Base-by-base conservation (phyloP, 2,329 filamentous ascomycete genomes). In the Sarocladium brachiariae region DNA sequence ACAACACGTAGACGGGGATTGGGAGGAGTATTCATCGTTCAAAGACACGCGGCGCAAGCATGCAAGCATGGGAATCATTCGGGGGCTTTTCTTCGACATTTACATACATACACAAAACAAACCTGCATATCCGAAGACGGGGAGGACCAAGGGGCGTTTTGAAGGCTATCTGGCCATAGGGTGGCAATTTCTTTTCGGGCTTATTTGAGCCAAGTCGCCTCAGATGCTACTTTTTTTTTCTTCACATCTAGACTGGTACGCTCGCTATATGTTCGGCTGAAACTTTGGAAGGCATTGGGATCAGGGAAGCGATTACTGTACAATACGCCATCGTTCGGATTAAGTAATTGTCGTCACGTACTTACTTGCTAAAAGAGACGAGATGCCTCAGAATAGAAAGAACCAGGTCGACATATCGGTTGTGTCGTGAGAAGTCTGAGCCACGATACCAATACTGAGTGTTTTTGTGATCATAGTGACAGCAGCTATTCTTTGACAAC, bases 11-110 rank as follows among this genome's bases (percentile, higher is more conserved):
- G 37, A 23, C 8, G 37, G 23, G 37, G n/a, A 14, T n/a, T 6
- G 6, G 37, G 18, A 23, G 18, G 37, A 6, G 16, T 7, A 39
- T 16, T 4, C 8, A 19, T 13, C 37, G 8, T 19, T 21, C 35
- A 21, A 43, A 43, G 39, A 43, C 11, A 25, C 23, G 39, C 39
- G n/a, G 39, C 39, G 39, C 39, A 43, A 43, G 39, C 39, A 25
- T 27, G 19, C 39, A 39, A 19, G 7, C 19, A 9, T 25, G 27
- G 21, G 11, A 43, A n/a, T n/a, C n/a, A n/a, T n/a, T n/a, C 39
- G 21, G 24, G 39, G 39, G 5, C 25, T 43, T 43, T 43, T 27
- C 39, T 10, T 19, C 11, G 23, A 13, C 27, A 25, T 43, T 19
- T 43, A 6, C 14, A 25, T 24, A n/a, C n/a, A n/a, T 6, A 23